Conservation (phyloP, 805 yeast species). For the Candida hispaniensis region DNA sequence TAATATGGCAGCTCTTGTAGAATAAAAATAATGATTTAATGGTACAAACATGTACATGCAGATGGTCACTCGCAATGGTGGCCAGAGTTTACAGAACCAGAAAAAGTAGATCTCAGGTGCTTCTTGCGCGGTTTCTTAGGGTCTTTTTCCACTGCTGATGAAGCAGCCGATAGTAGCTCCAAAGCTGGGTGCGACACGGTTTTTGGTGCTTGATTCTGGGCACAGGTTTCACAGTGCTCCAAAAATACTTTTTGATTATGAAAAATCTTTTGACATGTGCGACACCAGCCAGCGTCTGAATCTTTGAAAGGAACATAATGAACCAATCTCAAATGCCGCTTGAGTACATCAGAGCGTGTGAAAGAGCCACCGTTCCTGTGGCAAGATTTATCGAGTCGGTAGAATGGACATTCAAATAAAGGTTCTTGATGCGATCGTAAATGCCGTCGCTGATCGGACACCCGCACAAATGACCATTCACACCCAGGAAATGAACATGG, state of each 20-base stretch:
- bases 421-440: constrained; percentile 56
- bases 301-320: constrained; percentile 45
- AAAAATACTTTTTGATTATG: constrained; percentile 45
- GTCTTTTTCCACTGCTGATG: too few relatives aligned
- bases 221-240: constrained; percentile 56
- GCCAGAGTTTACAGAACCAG: too few relatives aligned
- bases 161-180: constrained; percentile 1
- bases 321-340: constrained; percentile 58
- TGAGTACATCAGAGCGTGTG: constrained; percentile 61
- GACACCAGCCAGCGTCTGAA: constrained; percentile 57
- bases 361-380: constrained; percentile 71
- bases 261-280: constrained; percentile 51
- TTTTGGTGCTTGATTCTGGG: constrained; percentile 24
- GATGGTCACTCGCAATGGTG: too few relatives aligned
- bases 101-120: too few relatives aligned
- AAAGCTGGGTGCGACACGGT: background rate
- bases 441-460: constrained; percentile 60
- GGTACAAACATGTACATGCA: too few relatives aligned
- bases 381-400: constrained; percentile 58
- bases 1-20: too few relatives aligned
- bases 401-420: constrained; percentile 60
- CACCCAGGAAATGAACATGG: constrained; percentile 37
- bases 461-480: constrained; percentile 60
- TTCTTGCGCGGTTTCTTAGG: too few relatives aligned
- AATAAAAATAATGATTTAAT: too few relatives aligned